phyloP scores from a whole-genome alignment of 352 stramenopile species.

The Globisporangium iwayamae region DNA sequence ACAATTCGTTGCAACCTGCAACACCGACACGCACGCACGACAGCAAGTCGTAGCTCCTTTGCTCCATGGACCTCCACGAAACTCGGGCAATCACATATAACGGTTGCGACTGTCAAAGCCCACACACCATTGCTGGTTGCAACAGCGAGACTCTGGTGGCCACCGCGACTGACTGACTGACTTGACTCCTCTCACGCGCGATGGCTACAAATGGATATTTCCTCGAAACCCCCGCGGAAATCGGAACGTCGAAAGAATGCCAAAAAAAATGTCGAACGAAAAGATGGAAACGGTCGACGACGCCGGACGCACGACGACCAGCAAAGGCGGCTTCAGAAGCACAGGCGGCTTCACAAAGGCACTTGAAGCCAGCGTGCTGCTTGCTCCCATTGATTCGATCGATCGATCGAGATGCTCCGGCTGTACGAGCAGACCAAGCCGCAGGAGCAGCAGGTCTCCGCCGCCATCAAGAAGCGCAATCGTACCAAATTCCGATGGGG shows the following conservation, averaged over 20 bases:
- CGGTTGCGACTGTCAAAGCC: too few species aligned
- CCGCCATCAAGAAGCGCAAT: conserved; percentile 16
- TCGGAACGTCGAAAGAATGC: not conserved
- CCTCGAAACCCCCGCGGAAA: not conserved
- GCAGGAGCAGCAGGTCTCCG: conserved; percentile 10
- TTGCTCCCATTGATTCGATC: not conserved
- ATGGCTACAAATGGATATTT: not conserved
- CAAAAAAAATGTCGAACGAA: not conserved
- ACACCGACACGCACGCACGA: too few species aligned
- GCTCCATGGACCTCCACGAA: too few species aligned
- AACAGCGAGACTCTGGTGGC: too few species aligned
- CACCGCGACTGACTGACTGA: not conserved
- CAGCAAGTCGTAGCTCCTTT: too few species aligned
- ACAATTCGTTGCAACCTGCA: too few species aligned
- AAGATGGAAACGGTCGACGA: not conserved
- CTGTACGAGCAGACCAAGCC: conserved; percentile 19
- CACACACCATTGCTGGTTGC: too few species aligned
- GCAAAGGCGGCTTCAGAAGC: not conserved
- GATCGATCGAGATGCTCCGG: conserved; percentile 5
- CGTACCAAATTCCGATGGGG: conserved; percentile 17
- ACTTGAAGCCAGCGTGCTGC: not conserved
- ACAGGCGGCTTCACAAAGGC: not conserved
- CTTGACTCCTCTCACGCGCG: not conserved
- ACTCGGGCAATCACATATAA: too few species aligned
- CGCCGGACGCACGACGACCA: not conserved